Conservation (phyloP, 2,329 filamentous ascomycete species). For the Xylariaceae sp. region DNA sequence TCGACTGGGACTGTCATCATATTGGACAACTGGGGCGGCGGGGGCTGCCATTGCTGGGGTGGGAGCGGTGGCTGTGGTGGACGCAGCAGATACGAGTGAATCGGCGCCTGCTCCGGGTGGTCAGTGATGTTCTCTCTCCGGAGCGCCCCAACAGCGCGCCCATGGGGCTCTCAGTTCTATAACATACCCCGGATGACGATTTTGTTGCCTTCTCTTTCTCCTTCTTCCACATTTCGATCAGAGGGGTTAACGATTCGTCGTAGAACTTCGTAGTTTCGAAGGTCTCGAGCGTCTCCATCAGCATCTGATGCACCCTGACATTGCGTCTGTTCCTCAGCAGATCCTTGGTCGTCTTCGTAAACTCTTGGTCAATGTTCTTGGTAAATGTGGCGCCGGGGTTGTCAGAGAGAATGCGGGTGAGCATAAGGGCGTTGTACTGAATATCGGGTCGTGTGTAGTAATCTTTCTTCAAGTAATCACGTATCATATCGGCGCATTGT, state of each 20-base stretch:
- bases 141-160: conserved; percentile 11
- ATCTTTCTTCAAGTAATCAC: conserved; percentile 74
- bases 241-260: conserved; percentile 66
- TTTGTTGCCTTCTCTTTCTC: conserved; percentile 67
- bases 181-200: conserved; percentile 43
- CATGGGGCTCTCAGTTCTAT: neutral
- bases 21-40: conserved; percentile 33
- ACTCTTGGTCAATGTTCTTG: conserved; percentile 82
- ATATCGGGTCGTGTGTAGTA: conserved; percentile 61
- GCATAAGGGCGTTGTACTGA: conserved; percentile 96
- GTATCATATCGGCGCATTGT: conserved; percentile 74
- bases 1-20: conserved; percentile 41
- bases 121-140: conserved; percentile 14
- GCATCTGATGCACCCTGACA: conserved; percentile 73
- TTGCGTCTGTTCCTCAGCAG: conserved; percentile 69
- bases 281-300: conserved; percentile 79
- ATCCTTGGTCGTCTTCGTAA: conserved; percentile 70
- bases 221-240: conserved; percentile 84
- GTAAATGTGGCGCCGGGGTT: conserved; percentile 91
- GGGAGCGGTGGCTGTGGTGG: neutral
- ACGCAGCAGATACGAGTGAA: conserved; percentile 13
- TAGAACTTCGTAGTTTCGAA: conserved; percentile 68
- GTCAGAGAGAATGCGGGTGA: conserved; percentile 84
- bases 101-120: conserved; percentile 3
- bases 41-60: conserved; percentile 16